Evolutionary conservation across 805 yeast genomes (phyloP), one percentile per base, ranked within the genome.

Genomic region (Pachysolen tannophilus): DNA sequence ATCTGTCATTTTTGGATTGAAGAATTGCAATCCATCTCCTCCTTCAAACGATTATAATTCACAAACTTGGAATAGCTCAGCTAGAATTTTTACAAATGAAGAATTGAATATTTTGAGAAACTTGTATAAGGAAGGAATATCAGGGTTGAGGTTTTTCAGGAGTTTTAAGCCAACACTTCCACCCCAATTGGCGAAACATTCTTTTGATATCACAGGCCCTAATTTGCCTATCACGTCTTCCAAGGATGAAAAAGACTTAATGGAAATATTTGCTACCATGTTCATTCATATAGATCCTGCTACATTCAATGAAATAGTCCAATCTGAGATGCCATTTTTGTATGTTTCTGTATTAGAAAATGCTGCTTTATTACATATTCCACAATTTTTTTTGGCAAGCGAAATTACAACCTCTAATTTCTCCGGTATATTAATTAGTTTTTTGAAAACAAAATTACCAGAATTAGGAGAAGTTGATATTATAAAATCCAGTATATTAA

Each of bases 211-310:
- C 2, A 74, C 82, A 11, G 90, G 87, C 7, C 90, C 94, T 5
- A 81, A 81, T 39, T 58, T 84, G 26, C 95, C 95, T 4, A 82
- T 85, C 9, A 76, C 88, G 1, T 83, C 94, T 0, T 78, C 94
- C 1, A 87, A 86, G 46, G 97, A 90, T 50, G 96, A 88, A 39
- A 86, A 88, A 47, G 98, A 92, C 48, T 63, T 88, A 39, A 87
- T 92, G 95, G 98, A 94, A 51, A 80, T 87, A 3, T 76, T 92
- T 53, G 96, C 96, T 0, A 82, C 95, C 1, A 84, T 92, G 47
- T 92, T 86, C 57, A 84, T 87, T 45, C 95, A 86, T 52, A 73
- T 94, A 37, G 99, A 94, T 51, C 88, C 95, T 15, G 87, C 97
- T 1, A 83, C 97, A 0, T 94, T 94, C 58, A 88, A 85, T 53